phyloP scores from a whole-genome alignment of 345 rosid genomes.

The Populus davidiana region DNA sequence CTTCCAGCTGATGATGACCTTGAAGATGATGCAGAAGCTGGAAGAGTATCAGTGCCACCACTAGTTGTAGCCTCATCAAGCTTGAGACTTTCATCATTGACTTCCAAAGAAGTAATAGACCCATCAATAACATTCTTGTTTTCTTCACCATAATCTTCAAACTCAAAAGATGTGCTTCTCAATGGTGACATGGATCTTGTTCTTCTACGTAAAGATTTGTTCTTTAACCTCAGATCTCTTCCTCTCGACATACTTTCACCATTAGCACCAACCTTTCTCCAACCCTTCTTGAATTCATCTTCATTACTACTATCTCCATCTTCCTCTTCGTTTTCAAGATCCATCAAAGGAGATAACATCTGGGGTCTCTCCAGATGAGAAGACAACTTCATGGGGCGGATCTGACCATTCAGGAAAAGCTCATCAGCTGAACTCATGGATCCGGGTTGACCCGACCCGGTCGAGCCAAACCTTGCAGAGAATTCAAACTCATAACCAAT shows the following conservation, averaged over 20 bases:
- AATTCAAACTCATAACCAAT: slow-evolving; percentile 79
- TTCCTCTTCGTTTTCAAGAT: slow-evolving; percentile 65
- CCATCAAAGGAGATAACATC: slow-evolving; percentile 60
- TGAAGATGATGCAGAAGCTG: slow-evolving; percentile 72
- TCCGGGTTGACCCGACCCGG: slow-evolving; percentile 44
- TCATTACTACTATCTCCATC: slow-evolving; percentile 20
- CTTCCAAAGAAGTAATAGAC: slow-evolving; percentile 13
- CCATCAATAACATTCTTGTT: not conserved
- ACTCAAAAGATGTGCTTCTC: slow-evolving; percentile 44
- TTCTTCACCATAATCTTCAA: slow-evolving; percentile 27
- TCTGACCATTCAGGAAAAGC: slow-evolving; percentile 81
- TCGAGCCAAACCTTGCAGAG: slow-evolving; percentile 50
- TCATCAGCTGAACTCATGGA: slow-evolving; percentile 95
- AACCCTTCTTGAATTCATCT: not conserved
- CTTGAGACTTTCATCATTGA: not conserved
- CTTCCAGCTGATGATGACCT: slow-evolving; percentile 85
- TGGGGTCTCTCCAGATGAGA: slow-evolving; percentile 82
- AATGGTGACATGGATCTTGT: slow-evolving; percentile 91
- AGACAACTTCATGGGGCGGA: slow-evolving; percentile 91
- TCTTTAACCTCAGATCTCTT: slow-evolving; percentile 61
- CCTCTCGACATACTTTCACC: slow-evolving; percentile 36
- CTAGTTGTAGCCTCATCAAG: slow-evolving; percentile 32
- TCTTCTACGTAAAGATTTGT: slow-evolving; percentile 66
- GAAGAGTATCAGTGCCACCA: slow-evolving; percentile 27
- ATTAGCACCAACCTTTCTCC: not conserved